Evolutionary conservation across 768 basidiomycete genomes (phyloP), one percentile per base, ranked within the genome.

Genomic region (Favolaschia claudopus): DNA sequence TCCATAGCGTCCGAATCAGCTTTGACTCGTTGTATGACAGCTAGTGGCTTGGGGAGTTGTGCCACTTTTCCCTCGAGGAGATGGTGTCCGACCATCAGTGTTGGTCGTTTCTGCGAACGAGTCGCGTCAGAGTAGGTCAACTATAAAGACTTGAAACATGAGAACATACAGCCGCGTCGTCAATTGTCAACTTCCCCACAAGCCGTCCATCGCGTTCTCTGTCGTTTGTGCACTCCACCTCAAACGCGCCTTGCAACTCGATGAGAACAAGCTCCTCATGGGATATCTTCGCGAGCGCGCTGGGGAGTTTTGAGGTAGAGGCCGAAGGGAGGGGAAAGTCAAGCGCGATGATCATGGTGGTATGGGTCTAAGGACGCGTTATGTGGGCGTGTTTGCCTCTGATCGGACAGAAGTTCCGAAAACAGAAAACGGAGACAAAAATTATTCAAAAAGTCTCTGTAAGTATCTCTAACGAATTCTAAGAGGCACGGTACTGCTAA

Each of bases 51-150:
- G 2, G 89, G 76, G 7, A 98, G 80, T 40, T 74, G 79, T 31
- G 85, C 81, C 58, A 96, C 79, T 70, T 91, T 92, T 50, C 95
- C 95, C 69, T 98, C 96, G 5, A 98, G 85, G 28, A 95, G 79
- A 67, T 97, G 94, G 73, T 96, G 89, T 13, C 95, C 95, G 58
- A 98, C 91, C 51, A 81, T 73, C 7, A 98, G 80, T 3, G 87
- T 93, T 4, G 92, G 87, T 64, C 89, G 92, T 61, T 85, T 88
- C 92, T 93, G 63, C 53, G 7, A 37, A 33, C 9, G 37, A 19
- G 32, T 6, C 37, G 43, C 54, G 48, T 61, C 25, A 50, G 42
- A 1, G 14, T 14, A 19, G 22, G 24, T 8, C 5, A 10, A 14
- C 2, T 3, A 49, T 28, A 27, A 31, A 36, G 33, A 55, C 42